Base-by-base conservation (phyloP, 805 yeast genomes). In the Isabelozyma heimii region DNA sequence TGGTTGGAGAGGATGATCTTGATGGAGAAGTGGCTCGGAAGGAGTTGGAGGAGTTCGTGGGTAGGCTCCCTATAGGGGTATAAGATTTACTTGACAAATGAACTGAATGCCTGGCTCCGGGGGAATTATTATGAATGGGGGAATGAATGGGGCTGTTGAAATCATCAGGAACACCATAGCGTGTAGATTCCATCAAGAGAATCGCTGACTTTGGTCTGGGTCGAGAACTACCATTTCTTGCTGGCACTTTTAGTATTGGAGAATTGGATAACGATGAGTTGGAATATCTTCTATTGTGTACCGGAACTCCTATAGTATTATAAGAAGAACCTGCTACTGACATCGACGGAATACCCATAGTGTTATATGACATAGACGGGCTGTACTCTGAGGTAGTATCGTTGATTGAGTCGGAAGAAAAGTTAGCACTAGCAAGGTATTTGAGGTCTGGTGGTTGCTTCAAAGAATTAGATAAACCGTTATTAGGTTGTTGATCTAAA, bases 141-240 rank as follows among this genome's bases (percentile, higher is more conserved):
- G 51, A 40, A 16, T 51, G 60, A 4, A 53, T 40, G 4, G 61
- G 60, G 20, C 53, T 48, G n/a, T 30, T 30, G 9, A 55, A 65
- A 43, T 63, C 62, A 49, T 70, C 75, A 45, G 61, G 54, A 10
- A 67, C 66, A 20, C 70, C 57, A 26, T 53, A 55, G 46, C 56
- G 58, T 24, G 52, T 52, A 10, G 62, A 42, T 43, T 70, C 75
- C 49, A 58, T 59, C 37, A 65, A 55, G 51, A 67, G 67, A 13
- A 65, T 57, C 2, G 70, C 73, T 8, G 76, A 70, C 39, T 62
- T 59, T 3, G 78, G 78, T 28, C 77, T 53, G 5, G 67, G 54
- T 17, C 67, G 49, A 40, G 15, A 40, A 8, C 55, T 24, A 15
- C 44, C 47, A 14, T 57, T 48, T 26, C 54, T 40, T 15, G 45